Evolutionary conservation across 169 alveolate genomes (phyloP).

Genomic region (Plasmodium relictum): DNA sequence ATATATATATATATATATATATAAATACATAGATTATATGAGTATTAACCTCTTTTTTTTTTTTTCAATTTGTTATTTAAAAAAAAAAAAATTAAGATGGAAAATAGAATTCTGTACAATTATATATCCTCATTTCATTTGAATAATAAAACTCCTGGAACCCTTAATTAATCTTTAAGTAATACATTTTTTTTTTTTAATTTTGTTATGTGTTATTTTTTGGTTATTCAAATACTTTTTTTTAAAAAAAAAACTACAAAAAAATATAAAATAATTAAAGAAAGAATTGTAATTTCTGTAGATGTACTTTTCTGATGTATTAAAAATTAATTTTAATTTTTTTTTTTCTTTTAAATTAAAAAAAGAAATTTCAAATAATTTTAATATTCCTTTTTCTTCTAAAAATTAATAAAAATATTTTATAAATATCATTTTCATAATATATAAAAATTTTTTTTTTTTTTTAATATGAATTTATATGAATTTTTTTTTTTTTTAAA

Average conservation of each 20-base stretch:
- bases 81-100: conserved; percentile 19
- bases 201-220: neutral
- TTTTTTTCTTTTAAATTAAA: too few species aligned
- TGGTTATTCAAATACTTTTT: neutral
- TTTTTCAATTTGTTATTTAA: neutral
- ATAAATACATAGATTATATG: neutral
- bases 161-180: neutral
- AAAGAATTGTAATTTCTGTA: too few species aligned
- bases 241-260: neutral
- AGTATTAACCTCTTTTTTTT: neutral
- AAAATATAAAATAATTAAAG: too few species aligned
- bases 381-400: too few species aligned
- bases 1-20: conserved; percentile 21
- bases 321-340: too few species aligned
- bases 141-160: conserved; percentile 11
- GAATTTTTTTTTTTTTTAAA: too few species aligned
- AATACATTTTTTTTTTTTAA: neutral
- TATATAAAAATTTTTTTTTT: too few species aligned
- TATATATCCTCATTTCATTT: conserved; percentile 15
- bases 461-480: too few species aligned
- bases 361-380: too few species aligned
- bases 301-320: too few species aligned
- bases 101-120: conserved; percentile 4
- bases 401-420: too few species aligned
- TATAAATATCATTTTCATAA: too few species aligned